Percentiles rank a stretch among this genome's conserved stretches.
Conservation (phyloP, 2,329 filamentous ascomycete genomes). For the Cladophialophora yegresii region DNA sequence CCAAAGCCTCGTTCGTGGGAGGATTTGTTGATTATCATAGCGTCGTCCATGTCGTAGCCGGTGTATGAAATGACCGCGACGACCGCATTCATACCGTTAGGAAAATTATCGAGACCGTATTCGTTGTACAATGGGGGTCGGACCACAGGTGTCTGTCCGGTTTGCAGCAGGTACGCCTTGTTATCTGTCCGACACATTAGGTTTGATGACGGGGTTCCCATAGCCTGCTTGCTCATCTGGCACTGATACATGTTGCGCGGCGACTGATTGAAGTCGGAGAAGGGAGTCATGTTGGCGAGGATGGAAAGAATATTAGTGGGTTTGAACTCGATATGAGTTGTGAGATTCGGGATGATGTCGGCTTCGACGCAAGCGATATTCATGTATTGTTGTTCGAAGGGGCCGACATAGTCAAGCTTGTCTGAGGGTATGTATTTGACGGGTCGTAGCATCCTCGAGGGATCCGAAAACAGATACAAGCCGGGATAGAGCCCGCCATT, state of each 20-base stretch:
- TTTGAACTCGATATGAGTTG: constrained; percentile 89
- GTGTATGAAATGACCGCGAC: constrained; percentile 99
- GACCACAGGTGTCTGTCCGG: constrained; percentile 92
- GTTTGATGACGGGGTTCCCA: constrained; percentile 91
- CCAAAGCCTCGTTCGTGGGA: constrained; percentile 94
- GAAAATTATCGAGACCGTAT: constrained; percentile 97
- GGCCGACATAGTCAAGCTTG: constrained; percentile 83
- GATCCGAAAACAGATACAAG: constrained; percentile 85
- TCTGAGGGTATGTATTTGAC: constrained; percentile 89
- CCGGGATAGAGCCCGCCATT: constrained; percentile 94
- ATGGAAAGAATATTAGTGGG: constrained; percentile 98
- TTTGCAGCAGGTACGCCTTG: constrained; percentile 92
- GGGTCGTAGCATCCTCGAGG: constrained; percentile 83
- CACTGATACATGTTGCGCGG: constrained; percentile 99
- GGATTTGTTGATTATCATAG: constrained; percentile 99
- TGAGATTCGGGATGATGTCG: constrained; percentile 83
- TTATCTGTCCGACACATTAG: constrained; percentile 89
- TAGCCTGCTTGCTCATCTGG: constrained; percentile 99
- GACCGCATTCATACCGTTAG: constrained; percentile 91
- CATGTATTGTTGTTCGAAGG: constrained; percentile 98
- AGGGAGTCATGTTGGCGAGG: constrained; percentile 96
- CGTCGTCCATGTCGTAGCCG: constrained; percentile 99
- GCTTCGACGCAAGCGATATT: constrained; percentile 88
- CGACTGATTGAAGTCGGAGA: constrained; percentile 98
- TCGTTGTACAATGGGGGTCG: constrained; percentile 90